Base-by-base conservation (phyloP, 2,329 filamentous ascomycete species). In the Lachnellula subtilissima region DNA sequence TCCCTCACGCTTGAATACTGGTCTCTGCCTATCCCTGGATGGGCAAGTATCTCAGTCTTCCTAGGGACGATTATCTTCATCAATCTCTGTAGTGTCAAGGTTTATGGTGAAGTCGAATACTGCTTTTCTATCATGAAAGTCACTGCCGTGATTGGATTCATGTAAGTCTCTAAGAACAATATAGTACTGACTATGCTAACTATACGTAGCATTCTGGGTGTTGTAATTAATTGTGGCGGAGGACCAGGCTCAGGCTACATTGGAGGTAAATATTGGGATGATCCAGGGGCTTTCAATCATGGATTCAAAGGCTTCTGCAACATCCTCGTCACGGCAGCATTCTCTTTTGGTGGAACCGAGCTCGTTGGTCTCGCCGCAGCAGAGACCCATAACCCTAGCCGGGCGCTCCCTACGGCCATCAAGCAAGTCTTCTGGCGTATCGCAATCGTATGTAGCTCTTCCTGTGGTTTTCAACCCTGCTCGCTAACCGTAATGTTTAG, bases 391-490 rank as follows among this genome's bases (percentile, higher is more conserved):
- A 90, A 91, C 67, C 88, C 89, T 2, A 81, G 86, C 58, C 89
- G 93, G 70, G 88, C 87, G 1, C 78, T 97, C 0, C 92, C 92
- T 0, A 91, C 85, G 0, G 91, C 92, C 14, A 86, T 95, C 67
- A 96, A 95, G 74, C 91, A 96, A 71, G 91, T 96, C n/a, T 96
- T 96, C 73, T 97, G 92, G 92, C 87, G 92, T 67, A 96, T 96
- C 67, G 84, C 86, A 5, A 78, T 95, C 55, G 56, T 89, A 76
- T 73, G 69, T 74, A 22, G 36, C 42, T 37, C 11, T n/a, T 17
- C 43, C 2, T 15, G n/a, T 14, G n/a, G 8, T 23, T 19, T 47
- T 42, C 28, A n/a, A 47, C 61, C 76, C 19, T 67, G 90, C 6
- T 82, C 86, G 51, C 74, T 89, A 37, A 73, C 88, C 54, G 35